A percentile compares a stretch with the other conserved stretches of the same genome.
phyloP scores from a whole-genome alignment of 306 rosid genomes.

The Ceratonia siliqua region DNA sequence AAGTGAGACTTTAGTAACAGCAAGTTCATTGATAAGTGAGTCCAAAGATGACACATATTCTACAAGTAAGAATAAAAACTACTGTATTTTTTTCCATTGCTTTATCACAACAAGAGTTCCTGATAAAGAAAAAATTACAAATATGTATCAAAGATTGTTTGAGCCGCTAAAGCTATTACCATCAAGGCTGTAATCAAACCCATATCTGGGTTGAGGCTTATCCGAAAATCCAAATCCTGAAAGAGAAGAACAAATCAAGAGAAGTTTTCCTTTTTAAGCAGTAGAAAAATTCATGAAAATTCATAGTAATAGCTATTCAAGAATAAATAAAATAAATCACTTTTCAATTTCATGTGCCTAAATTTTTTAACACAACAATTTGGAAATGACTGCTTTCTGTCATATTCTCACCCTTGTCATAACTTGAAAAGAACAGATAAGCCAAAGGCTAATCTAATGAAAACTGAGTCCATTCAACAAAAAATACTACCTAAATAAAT shows the following conservation, averaged over 20 bases:
- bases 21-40: constrained; percentile 65
- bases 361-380: not conserved
- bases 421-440: not conserved
- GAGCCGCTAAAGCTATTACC: constrained; percentile 50
- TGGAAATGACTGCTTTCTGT: not conserved
- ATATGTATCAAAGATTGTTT: not conserved
- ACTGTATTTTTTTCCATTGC: not conserved
- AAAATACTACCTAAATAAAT: not conserved
- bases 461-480: not conserved
- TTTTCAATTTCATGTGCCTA: not conserved
- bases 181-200: constrained; percentile 80
- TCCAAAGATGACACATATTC: constrained; percentile 75
- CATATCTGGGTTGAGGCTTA: constrained; percentile 92
- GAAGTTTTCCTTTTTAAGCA: not conserved
- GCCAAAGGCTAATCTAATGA: not conserved
- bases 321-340: not conserved
- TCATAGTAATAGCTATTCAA: not conserved
- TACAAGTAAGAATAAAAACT: constrained; percentile 38
- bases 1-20: constrained; percentile 60
- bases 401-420: not conserved
- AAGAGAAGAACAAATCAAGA: constrained; percentile 32
- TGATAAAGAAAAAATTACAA: not conserved
- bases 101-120: constrained; percentile 3
- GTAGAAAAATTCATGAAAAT: not conserved
- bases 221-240: constrained; percentile 94